Conservation (phyloP, 1,284 basidiomycete genomes). For the Sutorius eximius region DNA sequence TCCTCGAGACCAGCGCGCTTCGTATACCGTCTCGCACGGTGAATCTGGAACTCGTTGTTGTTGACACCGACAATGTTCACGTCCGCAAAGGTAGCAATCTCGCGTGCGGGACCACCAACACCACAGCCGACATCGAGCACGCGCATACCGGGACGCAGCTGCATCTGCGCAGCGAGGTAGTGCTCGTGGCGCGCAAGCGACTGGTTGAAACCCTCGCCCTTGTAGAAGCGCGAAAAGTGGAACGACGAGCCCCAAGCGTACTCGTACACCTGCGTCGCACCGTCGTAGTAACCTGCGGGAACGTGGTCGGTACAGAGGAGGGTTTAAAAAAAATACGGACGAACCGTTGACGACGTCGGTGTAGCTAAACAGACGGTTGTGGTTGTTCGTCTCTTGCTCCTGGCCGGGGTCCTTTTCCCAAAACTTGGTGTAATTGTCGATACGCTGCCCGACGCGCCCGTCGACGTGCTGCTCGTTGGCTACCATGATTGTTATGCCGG, state of each 20-base stretch:
- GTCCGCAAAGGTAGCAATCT: constrained; percentile 92
- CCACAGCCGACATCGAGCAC: constrained; percentile 99
- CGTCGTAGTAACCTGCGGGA: constrained; percentile 86
- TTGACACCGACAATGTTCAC: constrained; percentile 88
- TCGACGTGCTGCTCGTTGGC: constrained; percentile 43
- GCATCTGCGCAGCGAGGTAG: constrained; percentile 89
- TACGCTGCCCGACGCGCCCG: constrained; percentile 79
- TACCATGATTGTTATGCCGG: background rate
- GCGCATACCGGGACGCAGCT: constrained; percentile 84
- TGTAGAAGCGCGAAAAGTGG: constrained; percentile 98
- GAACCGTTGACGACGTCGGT: constrained; percentile 92
- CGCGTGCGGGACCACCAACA: constrained; percentile 94
- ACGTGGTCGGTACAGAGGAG: background rate
- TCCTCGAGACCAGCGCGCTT: constrained; percentile 73
- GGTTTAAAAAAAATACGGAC: constrained; percentile 17
- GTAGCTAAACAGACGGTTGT: constrained; percentile 82
- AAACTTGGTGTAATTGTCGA: constrained; percentile 90
- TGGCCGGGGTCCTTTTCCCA: constrained; percentile 87
- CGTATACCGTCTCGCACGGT: constrained; percentile 85
- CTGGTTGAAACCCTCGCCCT: constrained; percentile 85
- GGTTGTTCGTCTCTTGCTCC: constrained; percentile 69
- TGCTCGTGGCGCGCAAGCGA: constrained; percentile 96
- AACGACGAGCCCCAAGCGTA: constrained; percentile 94
- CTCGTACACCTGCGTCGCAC: constrained; percentile 96
- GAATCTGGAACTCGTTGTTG: constrained; percentile 97